These are phyloP conservation scores for Podospora appendiculata DNA, from an alignment of 495 filamentous ascomycete genomes.

Conservation along the genomic window DNA sequence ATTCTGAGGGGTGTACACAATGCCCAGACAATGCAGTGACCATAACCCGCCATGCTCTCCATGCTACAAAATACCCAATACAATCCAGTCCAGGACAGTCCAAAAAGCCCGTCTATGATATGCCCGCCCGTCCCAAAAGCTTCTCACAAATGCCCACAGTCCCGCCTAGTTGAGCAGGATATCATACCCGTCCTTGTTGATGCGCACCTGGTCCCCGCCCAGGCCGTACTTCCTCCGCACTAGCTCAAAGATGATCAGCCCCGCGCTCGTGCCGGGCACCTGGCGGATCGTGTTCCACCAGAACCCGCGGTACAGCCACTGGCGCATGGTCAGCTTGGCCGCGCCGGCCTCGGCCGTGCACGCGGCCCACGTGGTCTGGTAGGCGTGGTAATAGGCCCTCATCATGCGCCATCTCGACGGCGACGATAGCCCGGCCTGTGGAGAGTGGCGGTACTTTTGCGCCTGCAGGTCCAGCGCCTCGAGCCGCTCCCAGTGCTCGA, in stretches of 20 bases:
- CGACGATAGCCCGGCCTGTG: background rate
- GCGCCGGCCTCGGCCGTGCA: conserved; percentile 55
- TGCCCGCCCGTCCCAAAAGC: too few species aligned
- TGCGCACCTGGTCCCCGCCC: conserved; percentile 52
- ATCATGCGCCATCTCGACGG: conserved; percentile 44
- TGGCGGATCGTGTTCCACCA: conserved; percentile 66
- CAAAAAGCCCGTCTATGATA: too few species aligned
- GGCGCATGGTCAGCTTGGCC: conserved; percentile 53
- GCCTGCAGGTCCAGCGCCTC: conserved; percentile 63
- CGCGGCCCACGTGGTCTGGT: conserved; percentile 65
- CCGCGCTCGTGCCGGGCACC: conserved; percentile 83
- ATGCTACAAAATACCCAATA: too few species aligned
- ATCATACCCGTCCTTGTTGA: conserved; percentile 59
- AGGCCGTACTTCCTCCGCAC: conserved; percentile 72
- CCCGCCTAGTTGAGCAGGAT: conserved; percentile 50
- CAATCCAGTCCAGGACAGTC: too few species aligned
- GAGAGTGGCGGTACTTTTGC: conserved; percentile 30
- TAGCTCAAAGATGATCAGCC: conserved; percentile 83
- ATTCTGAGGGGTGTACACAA: too few species aligned
- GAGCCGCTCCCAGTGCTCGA: conserved; percentile 68
- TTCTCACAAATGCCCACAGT: background rate
- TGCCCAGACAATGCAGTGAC: too few species aligned
- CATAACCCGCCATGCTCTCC: too few species aligned
- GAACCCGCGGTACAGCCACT: conserved; percentile 75
- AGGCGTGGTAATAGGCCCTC: conserved; percentile 63